Evolutionary conservation across 306 rosid genomes (phyloP), one percentile per base, ranked within the genome.

Genomic region (Trifolium pratense): DNA sequence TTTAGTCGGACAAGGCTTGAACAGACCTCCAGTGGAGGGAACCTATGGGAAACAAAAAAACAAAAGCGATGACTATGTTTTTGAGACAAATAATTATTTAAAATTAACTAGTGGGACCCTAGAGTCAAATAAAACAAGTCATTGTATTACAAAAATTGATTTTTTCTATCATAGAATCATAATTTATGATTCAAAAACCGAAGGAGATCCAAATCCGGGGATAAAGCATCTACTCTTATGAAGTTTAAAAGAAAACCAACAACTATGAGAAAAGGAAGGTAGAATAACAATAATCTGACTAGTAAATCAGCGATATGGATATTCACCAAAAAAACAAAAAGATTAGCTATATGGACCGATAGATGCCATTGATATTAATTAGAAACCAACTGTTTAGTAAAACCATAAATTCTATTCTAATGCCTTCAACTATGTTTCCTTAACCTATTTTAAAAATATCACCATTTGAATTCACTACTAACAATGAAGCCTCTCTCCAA

Each of bases 321-420:
- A 29, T 29, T 29, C 32, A 29, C 32, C 31, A 29, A 29, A 29
- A 29, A 29, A 4, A 29, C 31, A 29, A 29, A 25, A 25, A 25
- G 29, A 20, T 34, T 63, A 16, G 68, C 49, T 36, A 63, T 17
- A 17, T 12, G 46, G 15, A 17, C 68, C 2, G 12, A 62, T 62
- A 62, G 26, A 62, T 26, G 5, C 48, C 68, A 63, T 36, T 62
- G 9, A 62, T 26, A 62, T 62, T 62, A 34, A 36, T n/a, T 36
- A 62, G 25, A 62, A 62, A n/a, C n/a, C 49, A 63, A 36, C 48
- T 63, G 36, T 36, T 63, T 11, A 63, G 68, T 63, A 63, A 63
- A 63, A 63, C 49, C 25, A 37, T 17, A 40, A 63, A 61, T n/a
- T 60, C 25, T 1, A 4, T 60, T 60, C n/a, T 32, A 14, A 32